Evolutionary conservation across 2,329 filamentous ascomycete genomes (phyloP).

Genomic region (Monilinia vaccinii-corymbosi): DNA sequence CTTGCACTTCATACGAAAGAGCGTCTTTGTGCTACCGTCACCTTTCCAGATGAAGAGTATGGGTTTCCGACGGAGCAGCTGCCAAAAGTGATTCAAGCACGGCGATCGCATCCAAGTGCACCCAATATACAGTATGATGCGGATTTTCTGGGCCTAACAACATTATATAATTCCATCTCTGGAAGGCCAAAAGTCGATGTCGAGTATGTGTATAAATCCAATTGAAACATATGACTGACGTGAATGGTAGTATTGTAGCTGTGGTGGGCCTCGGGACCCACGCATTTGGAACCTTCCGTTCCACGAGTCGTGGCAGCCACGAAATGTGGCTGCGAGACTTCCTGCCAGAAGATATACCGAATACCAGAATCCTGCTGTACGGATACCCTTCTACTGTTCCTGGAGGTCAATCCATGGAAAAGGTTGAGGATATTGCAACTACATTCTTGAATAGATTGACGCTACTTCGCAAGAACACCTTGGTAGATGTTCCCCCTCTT

Average conservation of each 20-base stretch:
- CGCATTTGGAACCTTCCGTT: slow-evolving; percentile 8
- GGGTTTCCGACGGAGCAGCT: not conserved
- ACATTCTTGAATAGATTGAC: slow-evolving; percentile 2
- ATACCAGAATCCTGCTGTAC: not conserved
- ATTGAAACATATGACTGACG: not conserved
- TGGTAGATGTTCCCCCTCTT: not conserved
- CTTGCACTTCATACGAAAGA: not conserved
- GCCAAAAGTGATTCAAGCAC: not conserved
- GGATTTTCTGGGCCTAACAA: not conserved
- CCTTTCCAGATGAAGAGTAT: not conserved
- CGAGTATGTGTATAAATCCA: not conserved
- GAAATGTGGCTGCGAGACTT: slow-evolving; percentile 10
- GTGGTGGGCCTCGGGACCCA: slow-evolving; percentile 8
- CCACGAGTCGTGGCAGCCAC: not conserved
- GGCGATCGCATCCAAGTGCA: not conserved
- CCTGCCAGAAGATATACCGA: slow-evolving; percentile 3
- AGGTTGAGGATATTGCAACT: not conserved
- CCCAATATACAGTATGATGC: not conserved
- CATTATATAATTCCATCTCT: not conserved
- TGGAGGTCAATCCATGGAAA: slow-evolving; percentile 1
- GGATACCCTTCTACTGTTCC: slow-evolving; percentile 1
- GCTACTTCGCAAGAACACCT: not conserved
- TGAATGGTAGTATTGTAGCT: not conserved
- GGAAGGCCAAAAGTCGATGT: not conserved
- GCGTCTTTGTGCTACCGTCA: not conserved